Percentiles rank a stretch among this genome's conserved stretches.
Evolutionary conservation across 192 early-diverging fungal species (phyloP).

Genomic region (Backusella australiensis): DNA sequence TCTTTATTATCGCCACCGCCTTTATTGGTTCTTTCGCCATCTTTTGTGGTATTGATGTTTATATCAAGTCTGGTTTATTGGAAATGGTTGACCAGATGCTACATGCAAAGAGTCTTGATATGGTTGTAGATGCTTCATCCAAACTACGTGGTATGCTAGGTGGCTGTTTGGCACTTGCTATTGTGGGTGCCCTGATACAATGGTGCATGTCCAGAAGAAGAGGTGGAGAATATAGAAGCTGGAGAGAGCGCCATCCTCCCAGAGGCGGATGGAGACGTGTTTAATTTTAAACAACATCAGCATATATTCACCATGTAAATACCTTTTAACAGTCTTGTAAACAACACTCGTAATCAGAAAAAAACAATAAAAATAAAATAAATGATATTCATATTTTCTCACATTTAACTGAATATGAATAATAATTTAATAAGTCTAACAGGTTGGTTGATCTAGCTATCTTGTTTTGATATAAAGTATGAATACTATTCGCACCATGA

Average conservation of each 20-base stretch:
- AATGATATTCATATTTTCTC: not conserved
- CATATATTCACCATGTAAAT: constrained; percentile 2
- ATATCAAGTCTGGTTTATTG: constrained; percentile 72
- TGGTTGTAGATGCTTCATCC: constrained; percentile 28
- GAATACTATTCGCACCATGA: no score
- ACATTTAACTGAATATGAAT: not conserved
- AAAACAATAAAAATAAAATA: not conserved
- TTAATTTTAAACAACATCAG: constrained; percentile 3
- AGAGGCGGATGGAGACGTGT: constrained; percentile 22
- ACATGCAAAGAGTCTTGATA: constrained; percentile 34
- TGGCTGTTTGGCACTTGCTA: constrained; percentile 57
- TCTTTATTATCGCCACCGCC: constrained; percentile 70
- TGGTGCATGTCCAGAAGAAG: constrained; percentile 50
- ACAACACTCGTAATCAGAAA: not conserved
- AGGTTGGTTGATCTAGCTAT: no score
- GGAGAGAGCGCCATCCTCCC: constrained; percentile 18
- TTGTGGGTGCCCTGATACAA: constrained; percentile 67
- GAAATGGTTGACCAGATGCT: constrained; percentile 58
- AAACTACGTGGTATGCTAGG: constrained; percentile 74
- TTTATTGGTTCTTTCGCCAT: constrained; percentile 80
- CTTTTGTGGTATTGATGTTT: constrained; percentile 80
- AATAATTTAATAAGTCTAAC: not conserved
- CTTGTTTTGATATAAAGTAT: no score
- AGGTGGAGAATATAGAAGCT: constrained; percentile 19
- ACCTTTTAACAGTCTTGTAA: not conserved